Conservation (phyloP, 75 land plant genomes). For the Adiantum capillusveneris region DNA sequence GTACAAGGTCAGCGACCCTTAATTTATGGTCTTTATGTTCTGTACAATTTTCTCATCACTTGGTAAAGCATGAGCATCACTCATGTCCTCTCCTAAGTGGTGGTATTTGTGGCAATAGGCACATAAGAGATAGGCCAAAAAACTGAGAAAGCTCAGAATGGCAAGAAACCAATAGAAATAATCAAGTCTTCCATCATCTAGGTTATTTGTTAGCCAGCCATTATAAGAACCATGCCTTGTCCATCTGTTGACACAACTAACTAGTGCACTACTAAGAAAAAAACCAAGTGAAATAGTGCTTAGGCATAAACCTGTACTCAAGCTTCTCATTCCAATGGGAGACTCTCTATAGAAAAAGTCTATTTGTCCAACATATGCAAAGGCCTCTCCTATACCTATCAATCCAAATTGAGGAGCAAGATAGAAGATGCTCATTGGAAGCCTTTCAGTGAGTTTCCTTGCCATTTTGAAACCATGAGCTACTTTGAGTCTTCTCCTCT, state of each 20-base stretch:
- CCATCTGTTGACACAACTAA: slow-evolving; percentile 44
- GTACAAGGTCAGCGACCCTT: no score
- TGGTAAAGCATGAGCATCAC: no score
- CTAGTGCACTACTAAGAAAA: slow-evolving; percentile 58
- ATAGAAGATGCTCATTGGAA: slow-evolving; percentile 65
- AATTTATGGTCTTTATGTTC: no score
- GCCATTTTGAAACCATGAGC: slow-evolving; percentile 13
- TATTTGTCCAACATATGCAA: slow-evolving; percentile 71
- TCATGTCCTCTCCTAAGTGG: no score
- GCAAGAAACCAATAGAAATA: slow-evolving; percentile 85
- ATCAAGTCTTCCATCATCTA: slow-evolving; percentile 52
- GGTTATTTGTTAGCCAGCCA: slow-evolving; percentile 47
- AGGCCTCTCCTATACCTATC: slow-evolving; percentile 66
- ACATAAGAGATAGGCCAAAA: slow-evolving; percentile 27
- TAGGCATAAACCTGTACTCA: slow-evolving; percentile 71
- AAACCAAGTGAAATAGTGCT: slow-evolving; percentile 69
- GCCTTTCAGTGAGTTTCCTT: slow-evolving; percentile 4
- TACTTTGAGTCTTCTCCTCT: slow-evolving; percentile 44
- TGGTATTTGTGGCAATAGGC: slow-evolving; percentile 65
- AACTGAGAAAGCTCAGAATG: slow-evolving; percentile 45
- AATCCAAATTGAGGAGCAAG: slow-evolving; percentile 61
- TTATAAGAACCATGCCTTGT: slow-evolving; percentile 27
- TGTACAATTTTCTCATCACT: no score
- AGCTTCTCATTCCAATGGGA: slow-evolving; percentile 66
- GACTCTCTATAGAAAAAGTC: slow-evolving; percentile 74